Evolutionary conservation across 768 basidiomycete genomes (phyloP).

Genomic region (Phanerodontia chrysosporium): DNA sequence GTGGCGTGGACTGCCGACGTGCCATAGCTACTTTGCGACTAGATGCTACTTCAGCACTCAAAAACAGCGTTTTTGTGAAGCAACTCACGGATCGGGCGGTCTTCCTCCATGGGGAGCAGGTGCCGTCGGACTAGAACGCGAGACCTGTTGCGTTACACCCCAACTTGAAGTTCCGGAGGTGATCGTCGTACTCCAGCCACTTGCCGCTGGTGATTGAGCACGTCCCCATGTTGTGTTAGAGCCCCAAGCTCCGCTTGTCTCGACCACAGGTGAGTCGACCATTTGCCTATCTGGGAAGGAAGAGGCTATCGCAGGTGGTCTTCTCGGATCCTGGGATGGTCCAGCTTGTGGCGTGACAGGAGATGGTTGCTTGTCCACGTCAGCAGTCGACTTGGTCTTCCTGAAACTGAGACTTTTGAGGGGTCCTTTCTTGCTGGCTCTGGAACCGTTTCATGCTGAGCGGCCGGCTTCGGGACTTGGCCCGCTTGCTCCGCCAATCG

Average conservation of each 20-base stretch:
- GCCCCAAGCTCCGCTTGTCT: background rate
- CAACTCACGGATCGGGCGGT: background rate
- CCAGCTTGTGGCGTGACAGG: background rate
- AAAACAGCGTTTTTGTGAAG: background rate
- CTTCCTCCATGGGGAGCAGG: background rate
- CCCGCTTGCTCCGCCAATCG: background rate
- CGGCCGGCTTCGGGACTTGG: background rate
- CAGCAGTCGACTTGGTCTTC: conserved; percentile 11
- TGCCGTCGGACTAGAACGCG: background rate
- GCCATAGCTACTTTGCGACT: background rate
- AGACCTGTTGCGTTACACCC: background rate
- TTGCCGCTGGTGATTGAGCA: background rate
- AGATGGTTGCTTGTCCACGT: background rate
- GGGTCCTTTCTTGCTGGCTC: background rate
- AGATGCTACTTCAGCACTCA: background rate
- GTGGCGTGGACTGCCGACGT: background rate
- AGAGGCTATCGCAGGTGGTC: background rate
- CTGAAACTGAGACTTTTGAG: conserved; percentile 13
- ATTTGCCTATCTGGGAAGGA: background rate
- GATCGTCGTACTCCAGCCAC: background rate
- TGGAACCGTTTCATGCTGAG: background rate
- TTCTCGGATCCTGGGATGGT: background rate
- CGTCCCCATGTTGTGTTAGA: background rate
- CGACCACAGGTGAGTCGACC: conserved; percentile 3
- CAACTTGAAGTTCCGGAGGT: background rate